Evolutionary conservation across 1,284 basidiomycete genomes (phyloP), one percentile per base, ranked within the genome.

Genomic region (Athelia psychrophila): DNA sequence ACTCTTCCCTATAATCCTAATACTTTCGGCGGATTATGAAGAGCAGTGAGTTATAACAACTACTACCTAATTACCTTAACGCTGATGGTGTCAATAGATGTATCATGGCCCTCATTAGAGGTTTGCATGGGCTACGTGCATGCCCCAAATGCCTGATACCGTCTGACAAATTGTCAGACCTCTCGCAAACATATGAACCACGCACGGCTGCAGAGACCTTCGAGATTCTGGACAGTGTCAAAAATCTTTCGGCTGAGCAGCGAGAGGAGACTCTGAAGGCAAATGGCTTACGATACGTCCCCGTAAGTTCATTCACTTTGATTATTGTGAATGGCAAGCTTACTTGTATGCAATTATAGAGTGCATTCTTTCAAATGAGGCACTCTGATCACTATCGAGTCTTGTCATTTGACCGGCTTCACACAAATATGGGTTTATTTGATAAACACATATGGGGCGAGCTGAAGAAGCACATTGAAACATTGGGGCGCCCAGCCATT

Each of bases 381-480:
- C 46, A 60, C 25, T 58, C 62, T 2, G 66, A 74, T 57, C 56
- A 64, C 1, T 63, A 71, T 50, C 15, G 20, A 1, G 66, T 68
- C 8, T 38, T 68, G 2, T 70, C 65, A 0, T 76, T 65, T 52
- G 73, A 76, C 54, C 50, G 62, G 1, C 57, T 76, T 1, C 76
- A 76, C 59, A 69, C 53, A 55, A 67, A 45, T 47, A 55, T 47
- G 5, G 73, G 74, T 5, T 55, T 72, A 0, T 71, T 63, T 44
- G 56, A 54, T 9, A 54, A 68, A 35, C 71, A 73, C 54, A 45
- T 73, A 0, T 65, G 62, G 52, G 46, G 36, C 1, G 55, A 61
- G 27, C 51, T 67, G 30, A 62, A 68, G 44, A 32, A n/a, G 9
- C 20, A 56, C 8, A 46, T 67, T 0, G 47, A 54, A 4, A 32